A percentile compares a stretch with the other conserved stretches of the same genome.
These are phyloP conservation scores for Kodamaea sagamina DNA, from an alignment of 805 yeast genomes.

Conservation along the genomic window DNA sequence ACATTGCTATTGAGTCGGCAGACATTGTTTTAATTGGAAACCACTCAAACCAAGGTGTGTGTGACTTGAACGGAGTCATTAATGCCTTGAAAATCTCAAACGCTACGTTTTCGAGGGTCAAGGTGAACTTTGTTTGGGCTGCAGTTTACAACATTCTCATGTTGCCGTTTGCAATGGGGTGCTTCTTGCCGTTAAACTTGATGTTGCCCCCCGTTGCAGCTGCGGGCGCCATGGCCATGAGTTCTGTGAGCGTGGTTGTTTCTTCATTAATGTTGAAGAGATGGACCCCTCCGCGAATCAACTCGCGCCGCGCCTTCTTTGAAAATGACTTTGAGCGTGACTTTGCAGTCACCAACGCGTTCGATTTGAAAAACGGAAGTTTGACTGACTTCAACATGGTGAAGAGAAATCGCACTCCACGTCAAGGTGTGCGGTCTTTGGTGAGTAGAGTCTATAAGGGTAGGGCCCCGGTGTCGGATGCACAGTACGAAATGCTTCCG, in stretches of 20 bases:
- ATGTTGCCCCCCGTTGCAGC: conserved; percentile 87
- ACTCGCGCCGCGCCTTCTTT: conserved; percentile 7
- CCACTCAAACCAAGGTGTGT: conserved; percentile 20
- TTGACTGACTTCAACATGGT: conserved; percentile 26
- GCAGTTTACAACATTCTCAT: conserved; percentile 77
- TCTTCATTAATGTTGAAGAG: conserved; percentile 72
- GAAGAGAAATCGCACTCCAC: conserved; percentile 13
- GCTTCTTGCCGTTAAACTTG: conserved; percentile 73
- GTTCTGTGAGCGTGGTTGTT: conserved; percentile 84
- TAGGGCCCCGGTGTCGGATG: background rate
- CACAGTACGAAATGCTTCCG: conserved; percentile 14
- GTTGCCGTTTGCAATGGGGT: conserved; percentile 94
- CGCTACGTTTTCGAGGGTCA: conserved; percentile 71
- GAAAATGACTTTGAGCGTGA: conserved; percentile 25
- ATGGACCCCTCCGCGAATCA: conserved; percentile 50
- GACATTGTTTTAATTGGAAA: conserved; percentile 75
- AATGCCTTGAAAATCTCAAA: conserved; percentile 68
- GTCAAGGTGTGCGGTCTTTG: conserved; percentile 4
- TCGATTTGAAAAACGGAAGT: conserved; percentile 29
- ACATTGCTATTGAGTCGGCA: conserved; percentile 96
- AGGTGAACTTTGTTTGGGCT: conserved; percentile 85
- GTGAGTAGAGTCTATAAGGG: conserved; percentile 4
- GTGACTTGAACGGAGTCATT: conserved; percentile 50
- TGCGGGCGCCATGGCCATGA: conserved; percentile 88
- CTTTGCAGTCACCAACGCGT: conserved; percentile 17